Evolutionary conservation across 2,329 filamentous ascomycete genomes (phyloP).

Genomic region (Aspergillus chevalieri): DNA sequence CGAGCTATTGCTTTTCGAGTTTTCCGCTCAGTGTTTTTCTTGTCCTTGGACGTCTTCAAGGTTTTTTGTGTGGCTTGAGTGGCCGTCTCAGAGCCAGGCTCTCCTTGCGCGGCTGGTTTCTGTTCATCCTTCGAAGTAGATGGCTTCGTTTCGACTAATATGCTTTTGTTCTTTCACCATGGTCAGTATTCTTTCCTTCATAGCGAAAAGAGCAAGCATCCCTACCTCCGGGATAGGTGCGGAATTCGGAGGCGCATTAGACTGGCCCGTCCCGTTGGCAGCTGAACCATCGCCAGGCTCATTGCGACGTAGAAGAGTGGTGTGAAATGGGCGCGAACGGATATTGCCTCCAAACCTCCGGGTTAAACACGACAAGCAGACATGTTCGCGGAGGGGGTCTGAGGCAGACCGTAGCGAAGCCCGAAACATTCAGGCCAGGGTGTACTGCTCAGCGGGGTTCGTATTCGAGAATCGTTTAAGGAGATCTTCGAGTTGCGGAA

Average conservation of each 20-base stretch:
- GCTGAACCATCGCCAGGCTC: conserved; percentile 4
- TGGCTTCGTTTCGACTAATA: background rate
- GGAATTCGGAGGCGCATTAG: background rate
- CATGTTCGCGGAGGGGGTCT: conserved; percentile 29
- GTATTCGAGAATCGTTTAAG: background rate
- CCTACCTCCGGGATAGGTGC: background rate
- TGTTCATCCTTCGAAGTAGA: background rate
- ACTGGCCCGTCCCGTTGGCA: background rate
- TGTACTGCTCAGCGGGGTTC: background rate
- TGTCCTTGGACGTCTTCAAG: background rate
- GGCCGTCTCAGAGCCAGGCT: background rate
- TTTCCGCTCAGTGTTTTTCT: background rate
- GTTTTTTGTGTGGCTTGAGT: background rate
- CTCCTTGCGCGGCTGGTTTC: background rate
- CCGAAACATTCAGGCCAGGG: conserved; percentile 31
- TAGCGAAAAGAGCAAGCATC: background rate
- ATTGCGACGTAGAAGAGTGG: conserved; percentile 11
- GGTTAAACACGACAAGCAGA: conserved; percentile 31
- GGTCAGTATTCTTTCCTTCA: background rate
- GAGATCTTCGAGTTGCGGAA: too few species aligned
- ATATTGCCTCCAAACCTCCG: conserved; percentile 16
- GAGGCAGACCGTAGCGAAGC: conserved; percentile 30
- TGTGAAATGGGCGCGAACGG: conserved; percentile 22
- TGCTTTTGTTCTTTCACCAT: background rate
- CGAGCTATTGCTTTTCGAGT: background rate